Conservation (phyloP, 2,329 filamentous ascomycete species). For the Arthrobotrys megalospora region DNA sequence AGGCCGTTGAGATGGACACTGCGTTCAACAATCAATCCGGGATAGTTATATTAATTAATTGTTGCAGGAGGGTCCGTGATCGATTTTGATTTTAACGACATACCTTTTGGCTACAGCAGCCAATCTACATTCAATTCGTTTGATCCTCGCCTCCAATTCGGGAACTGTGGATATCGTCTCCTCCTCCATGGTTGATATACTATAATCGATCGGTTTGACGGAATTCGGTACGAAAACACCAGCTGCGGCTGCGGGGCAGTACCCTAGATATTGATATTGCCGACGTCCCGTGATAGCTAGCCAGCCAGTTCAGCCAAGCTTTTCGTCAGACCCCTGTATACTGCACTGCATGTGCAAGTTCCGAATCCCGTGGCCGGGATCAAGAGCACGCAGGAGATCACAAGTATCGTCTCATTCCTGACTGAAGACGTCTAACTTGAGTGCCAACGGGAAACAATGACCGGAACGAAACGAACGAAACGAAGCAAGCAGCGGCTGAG, state of each 20-base stretch:
- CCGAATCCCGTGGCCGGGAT: slow-evolving; percentile 10
- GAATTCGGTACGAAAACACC: background rate
- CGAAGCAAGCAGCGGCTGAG: slow-evolving; percentile 16
- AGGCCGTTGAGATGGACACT: slow-evolving; percentile 16
- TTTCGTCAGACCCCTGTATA: slow-evolving; percentile 3
- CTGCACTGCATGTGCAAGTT: background rate
- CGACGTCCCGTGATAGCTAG: slow-evolving; percentile 7
- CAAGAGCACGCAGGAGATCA: background rate
- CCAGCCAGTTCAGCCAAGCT: background rate
- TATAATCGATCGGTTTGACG: background rate
- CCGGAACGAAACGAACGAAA: slow-evolving; percentile 13
- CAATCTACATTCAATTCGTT: slow-evolving; percentile 4
- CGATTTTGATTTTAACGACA: background rate
- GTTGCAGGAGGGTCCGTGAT: too few species aligned
- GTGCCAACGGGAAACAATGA: slow-evolving; percentile 4
- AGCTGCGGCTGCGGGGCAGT: background rate
- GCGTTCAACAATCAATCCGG: background rate
- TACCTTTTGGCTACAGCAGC: slow-evolving; percentile 13
- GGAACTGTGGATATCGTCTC: background rate
- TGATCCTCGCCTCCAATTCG: slow-evolving; percentile 8
- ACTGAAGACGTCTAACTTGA: background rate
- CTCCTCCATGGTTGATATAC: slow-evolving; percentile 14
- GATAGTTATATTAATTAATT: too few species aligned
- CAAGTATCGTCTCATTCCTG: background rate
- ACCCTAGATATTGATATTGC: background rate